Base-by-base conservation (phyloP, 805 yeast species). In the Suhomyces prunicola region DNA sequence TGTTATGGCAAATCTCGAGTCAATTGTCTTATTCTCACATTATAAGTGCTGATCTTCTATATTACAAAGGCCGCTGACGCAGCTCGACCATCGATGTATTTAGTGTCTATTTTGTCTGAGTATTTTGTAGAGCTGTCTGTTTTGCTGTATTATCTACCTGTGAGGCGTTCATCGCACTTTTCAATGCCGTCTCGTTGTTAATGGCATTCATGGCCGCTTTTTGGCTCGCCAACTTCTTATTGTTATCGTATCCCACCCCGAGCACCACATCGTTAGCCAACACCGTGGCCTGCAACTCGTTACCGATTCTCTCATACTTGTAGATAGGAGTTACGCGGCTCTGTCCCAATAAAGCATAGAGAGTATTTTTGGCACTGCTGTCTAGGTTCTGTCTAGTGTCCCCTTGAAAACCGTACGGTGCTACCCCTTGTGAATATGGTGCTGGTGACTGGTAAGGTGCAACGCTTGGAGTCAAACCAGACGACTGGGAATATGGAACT, bases 181-280 rank as follows among this genome's bases (percentile, higher is more conserved):
- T 45, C 44, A 60, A 46, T 4, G 42, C 58, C 15, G 51, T 27
- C 39, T 56, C 49, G 46, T 63, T 62, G 24, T 45, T 53, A 36
- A 69, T 56, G 5, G 72, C 73, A 31, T 60, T 58, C 62, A 65
- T 65, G 3, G 81, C 76, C 39, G 78, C 78, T 54, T 63, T 63
- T 44, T 72, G 76, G 22, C 69, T 60, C 9, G 78, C 79, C 19
- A 62, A 60, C 51, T 73, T 74, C 54, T 72, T 74, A 53, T 65
- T 71, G 13, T 57, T 55, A 36, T 72, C 76, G 44, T 53, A 50
- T 8, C 72, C 70, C 12, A 55, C 56, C 15, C 78, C 77, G 8
- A 76, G 60, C 5, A 63, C 58, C 9, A 58, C 56, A 41, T 66
- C 72, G 48, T 70, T 68, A 7, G 74, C 67, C 23, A 58, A 52